Base-by-base conservation (phyloP, 2,329 filamentous ascomycete genomes). In the Rutstroemia sp. region DNA sequence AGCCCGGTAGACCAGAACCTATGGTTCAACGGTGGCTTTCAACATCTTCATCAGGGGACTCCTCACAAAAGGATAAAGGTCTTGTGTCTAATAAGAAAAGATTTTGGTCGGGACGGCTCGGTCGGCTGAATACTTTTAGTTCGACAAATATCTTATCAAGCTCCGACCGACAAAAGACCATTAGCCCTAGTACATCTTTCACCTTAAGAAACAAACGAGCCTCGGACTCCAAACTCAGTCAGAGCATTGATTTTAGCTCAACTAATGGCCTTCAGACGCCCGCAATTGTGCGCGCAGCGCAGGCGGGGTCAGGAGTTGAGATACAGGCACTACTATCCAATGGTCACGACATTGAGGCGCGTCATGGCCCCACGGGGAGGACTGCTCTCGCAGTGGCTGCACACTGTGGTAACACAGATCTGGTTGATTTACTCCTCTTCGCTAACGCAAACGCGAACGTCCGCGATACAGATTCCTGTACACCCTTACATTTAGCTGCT, bases 331-430 rank as follows among this genome's bases (percentile, higher is more conserved):
- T 55, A 6, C 34, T 55, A 8, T 54, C 45, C 1, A 49, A 44
- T 8, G 45, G 23, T 4, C 14, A 37, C n/a, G 18, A 49, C 30
- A 49, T 49, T 14, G 45, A 49, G 25, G 25, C 45, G 9, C 30
- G 3, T 12, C 37, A 54, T 49, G 18, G 2, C n/a, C n/a, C n/a
- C 0, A 54, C 23, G 4, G 5, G 6, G n/a, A 41, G 37, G 2
- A 54, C 52, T 19, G 45, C 46, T 54, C 52, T 54, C 1, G 37
- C 52, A 21, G 45, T 54, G 4, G 52, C 52, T 25, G 38, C 18
- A 1, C 45, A 49, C n/a, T 54, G 45, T 14, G 52, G 45, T 8
- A 49, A 49, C 19, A 18, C 9, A 23, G 45, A 49, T 18, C 41
- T 30, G 16, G 45, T 50, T 9, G 45, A 49, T 44, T 9, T 44